These are phyloP conservation scores for Euptelea pleiosperma DNA, from an alignment of 164 flowering plant species.

Conservation along the genomic window DNA sequence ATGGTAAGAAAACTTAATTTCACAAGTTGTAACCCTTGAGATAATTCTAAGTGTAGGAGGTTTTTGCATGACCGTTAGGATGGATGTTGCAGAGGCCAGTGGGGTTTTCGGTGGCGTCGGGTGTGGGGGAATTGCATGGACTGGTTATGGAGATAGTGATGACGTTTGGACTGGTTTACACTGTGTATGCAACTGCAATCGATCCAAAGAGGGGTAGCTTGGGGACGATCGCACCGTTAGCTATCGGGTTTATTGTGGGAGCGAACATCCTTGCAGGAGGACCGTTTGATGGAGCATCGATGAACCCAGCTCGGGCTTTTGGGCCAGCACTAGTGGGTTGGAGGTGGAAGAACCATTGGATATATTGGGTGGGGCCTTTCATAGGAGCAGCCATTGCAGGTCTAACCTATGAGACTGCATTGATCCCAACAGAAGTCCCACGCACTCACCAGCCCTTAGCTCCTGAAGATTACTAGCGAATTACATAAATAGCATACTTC, in stretches of 20 bases:
- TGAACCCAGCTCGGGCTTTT: slow-evolving; percentile 31
- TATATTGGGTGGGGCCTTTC: slow-evolving; percentile 29
- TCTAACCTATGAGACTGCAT: slow-evolving; percentile 16
- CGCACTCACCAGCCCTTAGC: slow-evolving; percentile 26
- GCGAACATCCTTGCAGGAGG: slow-evolving; percentile 28
- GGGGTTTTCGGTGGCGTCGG: slow-evolving; percentile 17
- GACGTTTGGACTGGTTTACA: slow-evolving; percentile 34
- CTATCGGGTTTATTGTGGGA: slow-evolving; percentile 29
- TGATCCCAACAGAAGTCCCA: slow-evolving; percentile 14
- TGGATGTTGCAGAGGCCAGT: slow-evolving; percentile 21
- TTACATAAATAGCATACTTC: too few relatives aligned
- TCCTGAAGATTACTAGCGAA: slow-evolving; percentile 26
- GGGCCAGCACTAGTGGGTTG: slow-evolving; percentile 29
- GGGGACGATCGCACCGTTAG: slow-evolving; percentile 27
- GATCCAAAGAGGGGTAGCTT: slow-evolving; percentile 30
- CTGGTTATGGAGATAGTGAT: slow-evolving; percentile 25
- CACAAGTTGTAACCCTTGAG: too few relatives aligned
- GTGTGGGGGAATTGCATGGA: slow-evolving; percentile 19
- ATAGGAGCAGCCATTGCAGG: slow-evolving; percentile 22
- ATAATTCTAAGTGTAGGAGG: too few relatives aligned
- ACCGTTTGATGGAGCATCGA: slow-evolving; percentile 29
- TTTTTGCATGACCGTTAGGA: too few relatives aligned
- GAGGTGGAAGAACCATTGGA: slow-evolving; percentile 30
- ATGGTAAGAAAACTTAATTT: slow-evolving; percentile 37
- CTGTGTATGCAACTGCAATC: slow-evolving; percentile 30